Evolutionary conservation across 1,284 basidiomycete genomes (phyloP).

Genomic region (Sutorius eximius): DNA sequence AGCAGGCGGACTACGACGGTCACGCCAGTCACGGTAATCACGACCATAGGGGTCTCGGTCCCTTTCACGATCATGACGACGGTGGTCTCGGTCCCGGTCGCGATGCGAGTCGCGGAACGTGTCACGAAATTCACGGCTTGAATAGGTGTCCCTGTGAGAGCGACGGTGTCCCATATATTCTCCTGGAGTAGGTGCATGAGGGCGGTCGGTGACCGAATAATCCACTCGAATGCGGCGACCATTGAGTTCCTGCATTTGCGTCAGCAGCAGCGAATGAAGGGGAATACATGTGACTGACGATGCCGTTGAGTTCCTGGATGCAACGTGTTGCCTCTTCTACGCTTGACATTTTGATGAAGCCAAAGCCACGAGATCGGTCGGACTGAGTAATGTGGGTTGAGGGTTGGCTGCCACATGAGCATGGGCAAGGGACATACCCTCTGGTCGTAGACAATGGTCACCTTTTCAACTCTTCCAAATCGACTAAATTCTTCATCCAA

Average conservation of each 20-base stretch:
- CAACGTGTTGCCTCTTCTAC: constrained; percentile 86
- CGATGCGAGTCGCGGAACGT: constrained; percentile 52
- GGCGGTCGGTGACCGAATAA: constrained; percentile 90
- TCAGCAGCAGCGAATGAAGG: constrained; percentile 14
- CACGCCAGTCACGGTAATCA: constrained; percentile 58
- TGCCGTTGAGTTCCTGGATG: constrained; percentile 90
- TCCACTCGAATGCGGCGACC: constrained; percentile 96
- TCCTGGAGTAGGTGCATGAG: constrained; percentile 95
- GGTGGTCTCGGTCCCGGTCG: constrained; percentile 50
- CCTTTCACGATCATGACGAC: constrained; percentile 51
- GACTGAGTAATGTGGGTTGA: constrained; percentile 53
- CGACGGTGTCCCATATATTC: constrained; percentile 96
- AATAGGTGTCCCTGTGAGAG: constrained; percentile 54
- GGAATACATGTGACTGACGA: constrained; percentile 55
- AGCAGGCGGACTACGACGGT: constrained; percentile 67
- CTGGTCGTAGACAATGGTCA: constrained; percentile 98
- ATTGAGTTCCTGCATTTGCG: constrained; percentile 73
- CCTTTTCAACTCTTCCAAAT: constrained; percentile 91
- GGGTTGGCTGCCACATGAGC: constrained; percentile 6
- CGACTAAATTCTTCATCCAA: constrained; percentile 91
- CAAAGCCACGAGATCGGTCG: constrained; percentile 95
- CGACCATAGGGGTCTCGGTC: constrained; percentile 60
- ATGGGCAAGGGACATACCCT: constrained; percentile 64
- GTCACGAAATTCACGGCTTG: constrained; percentile 45
- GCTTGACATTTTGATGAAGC: constrained; percentile 92